phyloP scores from a whole-genome alignment of 2,329 filamentous ascomycete species.

The Penicillium verrucosum region DNA sequence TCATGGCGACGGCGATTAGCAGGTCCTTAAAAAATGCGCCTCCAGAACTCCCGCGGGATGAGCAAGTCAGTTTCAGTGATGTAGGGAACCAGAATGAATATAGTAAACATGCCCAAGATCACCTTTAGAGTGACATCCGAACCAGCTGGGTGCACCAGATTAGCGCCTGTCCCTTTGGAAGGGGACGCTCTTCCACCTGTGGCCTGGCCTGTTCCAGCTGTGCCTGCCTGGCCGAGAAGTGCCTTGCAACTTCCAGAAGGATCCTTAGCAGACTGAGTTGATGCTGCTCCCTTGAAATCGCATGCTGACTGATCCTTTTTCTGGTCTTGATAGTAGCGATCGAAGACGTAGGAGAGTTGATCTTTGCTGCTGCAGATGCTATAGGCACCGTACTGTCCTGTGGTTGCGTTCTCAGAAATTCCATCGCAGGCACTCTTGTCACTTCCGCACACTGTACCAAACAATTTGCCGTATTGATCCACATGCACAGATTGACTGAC shows the following conservation, averaged over 20 bases:
- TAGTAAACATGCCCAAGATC: not conserved
- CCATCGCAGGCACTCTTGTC: slow-evolving; percentile 36
- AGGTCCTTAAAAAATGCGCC: not conserved
- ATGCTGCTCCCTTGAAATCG: slow-evolving; percentile 5
- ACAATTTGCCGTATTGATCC: slow-evolving; percentile 59
- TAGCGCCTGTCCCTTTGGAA: not conserved
- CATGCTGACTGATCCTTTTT: slow-evolving; percentile 1
- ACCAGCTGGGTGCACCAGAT: not conserved
- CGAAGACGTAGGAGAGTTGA: slow-evolving; percentile 1
- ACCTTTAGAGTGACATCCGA: not conserved
- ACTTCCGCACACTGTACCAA: slow-evolving; percentile 51
- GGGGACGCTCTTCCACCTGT: not conserved
- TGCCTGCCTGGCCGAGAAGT: not conserved
- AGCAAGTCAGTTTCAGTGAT: not conserved
- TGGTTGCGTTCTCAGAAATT: slow-evolving; percentile 39
- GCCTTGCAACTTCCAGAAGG: slow-evolving; percentile 3
- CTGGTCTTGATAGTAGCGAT: slow-evolving; percentile 1
- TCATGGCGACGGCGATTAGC: not conserved
- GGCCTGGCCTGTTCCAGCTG: not conserved
- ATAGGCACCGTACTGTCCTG: slow-evolving; percentile 45
- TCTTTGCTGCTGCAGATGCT: slow-evolving; percentile 16
- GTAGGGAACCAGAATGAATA: not conserved
- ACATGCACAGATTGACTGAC: slow-evolving; percentile 47
- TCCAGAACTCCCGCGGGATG: not conserved
- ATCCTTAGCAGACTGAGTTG: not conserved